Base-by-base conservation (phyloP, 305 asterid genomes). In the Andrographis paniculata region DNA sequence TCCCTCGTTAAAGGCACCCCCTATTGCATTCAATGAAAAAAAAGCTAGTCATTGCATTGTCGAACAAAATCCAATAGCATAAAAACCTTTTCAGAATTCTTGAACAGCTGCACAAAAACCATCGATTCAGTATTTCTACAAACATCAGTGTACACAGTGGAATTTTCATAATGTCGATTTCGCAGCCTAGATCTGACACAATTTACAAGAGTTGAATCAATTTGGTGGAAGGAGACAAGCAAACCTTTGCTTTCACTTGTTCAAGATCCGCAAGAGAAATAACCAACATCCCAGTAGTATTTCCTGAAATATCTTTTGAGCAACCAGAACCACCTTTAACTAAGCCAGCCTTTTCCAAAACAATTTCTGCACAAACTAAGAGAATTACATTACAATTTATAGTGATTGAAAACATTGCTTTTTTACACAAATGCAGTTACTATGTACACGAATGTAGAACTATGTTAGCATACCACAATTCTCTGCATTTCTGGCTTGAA, bases 211-310 rank as follows among this genome's bases (percentile, higher is more conserved):
- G 46, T 24, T 24, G 30, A 8, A 24, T 24, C 8, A 24, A 24
- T 3, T 24, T 8, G n/a, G 30, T 24, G 30, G 8, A 8, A 8
- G 8, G 4, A 3, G 30, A 3, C 14, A 33, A 37, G 22, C 42
- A 27, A 60, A 91, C 99, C 99, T 86, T 91, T 17, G 93, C 95
- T 56, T 65, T 70, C 65, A 91, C 82, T 77, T 89, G 99, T 71
- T 78, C 83, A 57, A 91, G 87, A 64, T 91, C 96, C 64, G 66
- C 64, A 48, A 85, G 72, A 48, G 82, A 77, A 59, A 91, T 76
- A 50, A 91, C 77, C 58, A 91, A 59, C 56, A 87, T 83, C 74
- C 49, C 70, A 18, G 71, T 60, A 43, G 75, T 80, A 40, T 73
- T 81, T 68, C 77, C 94, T 31, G 72, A 59, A 59, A 38, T 40